Percentiles rank a stretch among this genome's conserved stretches.
Conservation (phyloP, 768 basidiomycete genomes). For the Auriculariales sp. region DNA sequence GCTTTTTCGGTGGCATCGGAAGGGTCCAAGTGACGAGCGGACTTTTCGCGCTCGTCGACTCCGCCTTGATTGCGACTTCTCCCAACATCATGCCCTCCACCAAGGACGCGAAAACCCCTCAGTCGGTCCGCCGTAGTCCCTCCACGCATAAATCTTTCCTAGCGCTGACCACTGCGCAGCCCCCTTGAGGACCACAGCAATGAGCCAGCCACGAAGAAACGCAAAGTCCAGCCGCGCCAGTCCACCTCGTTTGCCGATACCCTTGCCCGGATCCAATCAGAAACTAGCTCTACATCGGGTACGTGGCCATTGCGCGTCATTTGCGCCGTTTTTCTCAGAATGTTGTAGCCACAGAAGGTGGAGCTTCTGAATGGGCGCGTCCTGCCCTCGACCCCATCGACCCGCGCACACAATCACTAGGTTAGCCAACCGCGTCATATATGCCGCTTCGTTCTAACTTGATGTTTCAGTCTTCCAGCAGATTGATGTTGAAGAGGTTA, state of each 20-base stretch:
- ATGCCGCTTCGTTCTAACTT: background rate
- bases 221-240: no score
- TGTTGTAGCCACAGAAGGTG: conserved; percentile 72
- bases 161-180: background rate
- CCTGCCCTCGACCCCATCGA: conserved; percentile 42
- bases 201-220: conserved; percentile 37
- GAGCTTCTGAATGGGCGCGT: conserved; percentile 60
- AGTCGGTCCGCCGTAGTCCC: background rate
- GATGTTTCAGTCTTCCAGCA: conserved; percentile 72
- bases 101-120: background rate
- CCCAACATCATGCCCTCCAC: no score
- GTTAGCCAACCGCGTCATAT: conserved; percentile 24
- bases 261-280: conserved; percentile 44
- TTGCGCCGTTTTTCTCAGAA: background rate
- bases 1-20: background rate
- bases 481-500: conserved; percentile 74
- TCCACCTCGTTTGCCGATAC: conserved; percentile 45
- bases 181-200: conserved; percentile 1
- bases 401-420: conserved; percentile 46
- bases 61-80: no score
- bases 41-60: no score
- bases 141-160: background rate
- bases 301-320: conserved; percentile 10
- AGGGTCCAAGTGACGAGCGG: no score
- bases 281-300: conserved; percentile 31